Evolutionary conservation across 2,329 filamentous ascomycete species (phyloP).

Genomic region (Scortechinia acanthostroma): DNA sequence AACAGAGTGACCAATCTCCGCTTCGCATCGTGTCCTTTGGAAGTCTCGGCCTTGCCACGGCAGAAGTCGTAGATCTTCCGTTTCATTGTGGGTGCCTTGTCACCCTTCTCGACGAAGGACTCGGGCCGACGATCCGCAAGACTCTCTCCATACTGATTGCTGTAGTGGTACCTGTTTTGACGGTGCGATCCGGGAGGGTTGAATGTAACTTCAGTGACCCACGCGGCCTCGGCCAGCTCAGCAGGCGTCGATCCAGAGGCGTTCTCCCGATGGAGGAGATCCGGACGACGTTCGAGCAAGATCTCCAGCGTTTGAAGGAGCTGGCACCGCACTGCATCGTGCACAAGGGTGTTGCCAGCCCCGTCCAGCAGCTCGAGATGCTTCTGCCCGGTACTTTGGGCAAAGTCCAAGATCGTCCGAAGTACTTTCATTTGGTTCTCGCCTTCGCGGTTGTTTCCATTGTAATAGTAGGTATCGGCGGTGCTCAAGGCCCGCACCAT

Average conservation of each 20-base stretch:
- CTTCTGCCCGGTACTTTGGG: constrained; percentile 35
- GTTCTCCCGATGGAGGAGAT: constrained; percentile 65
- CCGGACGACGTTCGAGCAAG: constrained; percentile 45
- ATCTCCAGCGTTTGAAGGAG: constrained; percentile 25
- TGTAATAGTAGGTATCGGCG: too few species aligned
- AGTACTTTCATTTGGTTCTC: constrained; percentile 26
- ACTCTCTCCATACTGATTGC: not conserved
- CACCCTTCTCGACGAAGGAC: not conserved
- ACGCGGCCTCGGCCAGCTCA: constrained; percentile 55
- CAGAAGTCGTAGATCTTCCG: constrained; percentile 8
- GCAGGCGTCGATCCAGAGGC: constrained; percentile 68
- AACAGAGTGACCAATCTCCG: constrained; percentile 43
- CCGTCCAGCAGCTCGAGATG: constrained; percentile 48
- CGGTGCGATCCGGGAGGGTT: not conserved
- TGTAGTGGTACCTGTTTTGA: not conserved
- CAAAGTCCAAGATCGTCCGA: constrained; percentile 41
- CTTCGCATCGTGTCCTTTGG: constrained; percentile 20
- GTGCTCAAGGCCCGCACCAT: constrained; percentile 5
- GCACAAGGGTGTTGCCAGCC: constrained; percentile 58
- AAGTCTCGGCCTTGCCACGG: constrained; percentile 9
- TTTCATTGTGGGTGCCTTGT: not conserved
- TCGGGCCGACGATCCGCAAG: not conserved
- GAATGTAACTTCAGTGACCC: constrained; percentile 17
- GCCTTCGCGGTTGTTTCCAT: constrained; percentile 11
- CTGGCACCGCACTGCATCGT: constrained; percentile 38